Evolutionary conservation across 768 basidiomycete genomes (phyloP), one percentile per base, ranked within the genome.

Genomic region (Pleurotus tuoliensis): DNA sequence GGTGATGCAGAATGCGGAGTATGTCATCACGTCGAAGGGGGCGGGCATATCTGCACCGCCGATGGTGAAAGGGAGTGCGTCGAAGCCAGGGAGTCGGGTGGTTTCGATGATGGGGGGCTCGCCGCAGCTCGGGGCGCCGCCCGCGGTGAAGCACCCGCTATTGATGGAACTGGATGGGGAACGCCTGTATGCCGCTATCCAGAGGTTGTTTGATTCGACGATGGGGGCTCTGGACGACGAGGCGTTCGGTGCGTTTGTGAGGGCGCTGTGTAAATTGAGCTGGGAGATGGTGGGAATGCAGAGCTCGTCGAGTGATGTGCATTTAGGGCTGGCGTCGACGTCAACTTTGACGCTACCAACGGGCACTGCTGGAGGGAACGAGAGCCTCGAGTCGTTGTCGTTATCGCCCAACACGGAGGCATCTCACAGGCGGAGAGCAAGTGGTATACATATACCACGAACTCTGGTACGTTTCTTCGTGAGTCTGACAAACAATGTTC

Each of bases 271-370:
- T 68, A 86, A 82, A 63, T 73, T 98, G 22, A 96, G 93, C 65
- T 79, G 83, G 8, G 94, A 94, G 70, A 98, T 98, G 94, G 84
- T 98, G 16, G 88, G 88, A 38, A 88, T 97, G 85, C 88, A 92
- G 30, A 34, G 30, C 30, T 34, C 8, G 30, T 34, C 30, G 9
- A 34, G 30, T 11, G 30, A 34, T 2, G 30, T 34, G 30, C 30
- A 9, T 34, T 11, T 9, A 9, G 30, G 30, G 11, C 30, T 34
- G 30, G 30, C 8, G 30, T 34, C 30, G 9, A 34, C 30, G 2
- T 34, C 64, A 53, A 63, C 68, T 37, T 60, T 74, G 20, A 56
- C 64, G 41, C 73, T 69, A 46, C 56, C 60, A 27, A 79, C 61
- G 15, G 57, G 57, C 11, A 65, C 77, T 30, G 74, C 74, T 46